Percentiles rank a stretch among this genome's conserved stretches.
phyloP scores from a whole-genome alignment of 768 basidiomycete genomes.

The Russula lepida region DNA sequence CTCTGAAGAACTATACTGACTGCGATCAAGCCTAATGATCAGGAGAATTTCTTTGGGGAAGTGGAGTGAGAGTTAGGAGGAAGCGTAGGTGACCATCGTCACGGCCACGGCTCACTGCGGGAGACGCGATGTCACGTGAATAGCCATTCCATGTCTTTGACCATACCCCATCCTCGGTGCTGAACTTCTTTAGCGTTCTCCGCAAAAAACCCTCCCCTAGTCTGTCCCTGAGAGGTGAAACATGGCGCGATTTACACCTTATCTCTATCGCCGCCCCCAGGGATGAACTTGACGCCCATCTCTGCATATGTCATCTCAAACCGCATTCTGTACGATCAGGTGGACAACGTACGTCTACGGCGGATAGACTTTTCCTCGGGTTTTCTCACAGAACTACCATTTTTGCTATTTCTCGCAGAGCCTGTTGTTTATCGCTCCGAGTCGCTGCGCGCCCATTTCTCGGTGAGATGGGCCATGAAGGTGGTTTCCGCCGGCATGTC shows the following conservation, averaged over 20 bases:
- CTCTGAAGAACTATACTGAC: not conserved
- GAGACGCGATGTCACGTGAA: not conserved
- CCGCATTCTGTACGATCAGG: conserved; percentile 39
- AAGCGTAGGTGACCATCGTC: not conserved
- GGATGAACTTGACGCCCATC: conserved; percentile 15
- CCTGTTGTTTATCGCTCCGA: conserved; percentile 23
- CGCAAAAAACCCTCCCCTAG: conserved; percentile 22
- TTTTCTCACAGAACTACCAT: conserved; percentile 31
- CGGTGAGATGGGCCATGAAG: conserved; percentile 31
- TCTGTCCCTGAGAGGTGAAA: conserved; percentile 14
- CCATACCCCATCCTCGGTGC: conserved; percentile 35
- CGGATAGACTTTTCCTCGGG: conserved; percentile 30
- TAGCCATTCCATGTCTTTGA: conserved; percentile 24
- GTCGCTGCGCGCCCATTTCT: conserved; percentile 19
- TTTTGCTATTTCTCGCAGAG: not conserved
- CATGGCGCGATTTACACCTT: conserved; percentile 23
- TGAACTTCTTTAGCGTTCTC: conserved; percentile 33
- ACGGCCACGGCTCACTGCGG: not conserved
- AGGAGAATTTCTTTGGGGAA: not conserved
- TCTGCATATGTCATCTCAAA: conserved; percentile 2
- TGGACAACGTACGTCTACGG: conserved; percentile 39
- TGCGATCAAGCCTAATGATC: not conserved
- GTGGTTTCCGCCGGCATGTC: not conserved
- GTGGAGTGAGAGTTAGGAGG: not conserved
- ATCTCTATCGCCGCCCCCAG: conserved; percentile 23